Conservation (phyloP, 805 yeast genomes). For the Diddensiella caesifluorescens region DNA sequence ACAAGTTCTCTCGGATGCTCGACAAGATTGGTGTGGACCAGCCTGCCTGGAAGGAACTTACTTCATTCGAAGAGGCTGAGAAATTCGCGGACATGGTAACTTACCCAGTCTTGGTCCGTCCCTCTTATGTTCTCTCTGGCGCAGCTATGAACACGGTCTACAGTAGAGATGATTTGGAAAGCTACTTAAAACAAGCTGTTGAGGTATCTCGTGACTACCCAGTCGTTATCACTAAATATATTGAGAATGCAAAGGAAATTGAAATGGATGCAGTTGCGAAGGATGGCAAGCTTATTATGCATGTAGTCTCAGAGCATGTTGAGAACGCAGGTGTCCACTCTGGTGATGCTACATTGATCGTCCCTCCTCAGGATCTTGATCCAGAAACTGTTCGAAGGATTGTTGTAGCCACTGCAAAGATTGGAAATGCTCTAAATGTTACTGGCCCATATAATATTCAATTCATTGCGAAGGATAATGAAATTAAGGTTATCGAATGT, state of each 20-base stretch:
- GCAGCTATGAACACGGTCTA: slow-evolving; percentile 99
- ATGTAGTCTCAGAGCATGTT: slow-evolving; percentile 96
- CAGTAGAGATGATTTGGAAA: slow-evolving; percentile 79
- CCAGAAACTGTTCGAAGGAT: slow-evolving; percentile 87
- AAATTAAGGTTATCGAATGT: slow-evolving; percentile 96
- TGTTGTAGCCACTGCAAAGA: slow-evolving; percentile 92
- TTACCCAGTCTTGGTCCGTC: slow-evolving; percentile 95
- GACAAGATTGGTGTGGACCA: slow-evolving; percentile 96
- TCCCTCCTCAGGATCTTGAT: slow-evolving; percentile 93
- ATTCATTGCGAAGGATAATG: slow-evolving; percentile 91
- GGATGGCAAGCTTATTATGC: slow-evolving; percentile 92
- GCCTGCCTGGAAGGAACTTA: slow-evolving; percentile 98
- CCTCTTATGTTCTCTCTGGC: slow-evolving; percentile 94
- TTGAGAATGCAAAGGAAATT: slow-evolving; percentile 94
- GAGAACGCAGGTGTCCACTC: slow-evolving; percentile 99
- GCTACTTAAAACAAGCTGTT: slow-evolving; percentile 87
- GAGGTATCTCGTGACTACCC: slow-evolving; percentile 98
- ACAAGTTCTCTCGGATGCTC: slow-evolving; percentile 95
- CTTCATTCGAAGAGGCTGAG: slow-evolving; percentile 89
- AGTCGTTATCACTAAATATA: slow-evolving; percentile 93
- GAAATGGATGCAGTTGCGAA: slow-evolving; percentile 98
- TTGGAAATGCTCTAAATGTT: slow-evolving; percentile 88
- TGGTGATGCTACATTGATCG: slow-evolving; percentile 96
- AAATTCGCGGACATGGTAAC: slow-evolving; percentile 83
- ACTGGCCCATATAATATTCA: slow-evolving; percentile 98